Evolutionary conservation across 176 grass and related monocot genomes (phyloP), one percentile per base, ranked within the genome.

Genomic region (Calamus simplicifolius): DNA sequence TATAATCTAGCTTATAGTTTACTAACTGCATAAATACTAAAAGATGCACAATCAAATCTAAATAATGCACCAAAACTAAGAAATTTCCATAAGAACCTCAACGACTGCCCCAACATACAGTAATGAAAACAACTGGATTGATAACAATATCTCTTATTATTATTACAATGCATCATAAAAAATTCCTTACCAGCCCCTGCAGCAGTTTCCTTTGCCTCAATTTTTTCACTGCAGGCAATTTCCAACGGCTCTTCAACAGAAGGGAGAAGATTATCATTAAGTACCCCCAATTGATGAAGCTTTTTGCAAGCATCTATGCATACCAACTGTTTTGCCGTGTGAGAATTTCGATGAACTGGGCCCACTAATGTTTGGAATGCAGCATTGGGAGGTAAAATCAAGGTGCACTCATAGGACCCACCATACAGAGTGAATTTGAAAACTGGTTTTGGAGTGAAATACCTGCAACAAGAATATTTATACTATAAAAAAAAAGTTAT

Each of bases 271-370:
- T 60, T 74, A 69, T 96, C 80, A 74, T 87, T 72, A 70, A 95
- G 82, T 72, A 69, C 75, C 67, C 82, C 80, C 29, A 81, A 54
- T 54, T 79, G 55, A 83, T 95, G 86, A 28, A 95, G 50, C 73
- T 70, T 86, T 85, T 90, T 95, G 65, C 91, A 95, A 50, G 91
- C 86, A 65, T 95, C 80, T 54, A 95, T 74, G 50, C 91, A 95
- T 58, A 69, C 82, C 60, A 89, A 81, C 48, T 75, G 83, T 48
- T 90, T 95, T 63, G 91, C 80, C 35, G 65, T 83, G 49, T 85
- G 80, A 50, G 58, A 79, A 63, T 57, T 95, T 75, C 67, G 83
- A 62, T 76, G 70, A 64, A 79, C 79, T 52, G 77, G 82, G 51
- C 80, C 83, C 57, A 73, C 77, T 58, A 90, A 68, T 66, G 66